Base-by-base conservation (phyloP, 768 basidiomycete species). In the Leccinum longicurvipes region DNA sequence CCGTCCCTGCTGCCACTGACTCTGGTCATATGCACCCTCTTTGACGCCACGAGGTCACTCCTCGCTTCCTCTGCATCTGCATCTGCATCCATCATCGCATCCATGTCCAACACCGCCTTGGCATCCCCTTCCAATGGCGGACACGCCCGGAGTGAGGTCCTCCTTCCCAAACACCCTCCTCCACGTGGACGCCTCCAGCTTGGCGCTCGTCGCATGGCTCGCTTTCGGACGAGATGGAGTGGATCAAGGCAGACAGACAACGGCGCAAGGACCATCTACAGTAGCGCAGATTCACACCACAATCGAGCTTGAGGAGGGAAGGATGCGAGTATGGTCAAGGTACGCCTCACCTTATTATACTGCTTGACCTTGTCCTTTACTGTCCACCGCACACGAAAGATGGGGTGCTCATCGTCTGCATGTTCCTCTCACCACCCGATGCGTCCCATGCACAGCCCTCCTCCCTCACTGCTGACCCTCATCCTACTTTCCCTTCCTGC, bases 191-290 rank as follows among this genome's bases (percentile, higher is more conserved):
- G 74, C 79, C 9, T 65, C 78, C 1, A 84, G 84, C 4, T n/a
- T n/a, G n/a, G n/a, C n/a, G n/a, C n/a, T n/a, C 15, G 6, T 9
- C 51, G 10, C 60, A 66, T 5, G 56, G 69, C 0, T 79, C 80
- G 19, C 71, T 84, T 48, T 73, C 77, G 7, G 83, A 83, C 60
- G 82, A 85, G 63, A 81, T 86, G 79, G 82, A 84, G 54, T 76
- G 84, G 17, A 83, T 85, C 53, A 82, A 82, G 21, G 69, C 63
- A 23, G 84, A 86, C 52, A 74, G 84, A 44, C 82, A 84, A 60
- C 74, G 82, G 4, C 76, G 82, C 53, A 85, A 84, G n/a, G n/a
- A n/a, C n/a, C n/a, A n/a, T n/a, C n/a, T n/a, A n/a, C n/a, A n/a
- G n/a, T n/a, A n/a, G n/a, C n/a, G n/a, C n/a, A n/a, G n/a, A n/a